Evolutionary conservation across 371 early-diverging fungal genomes (phyloP), one percentile per base, ranked within the genome.

Genomic region (Mortierella sp.): DNA sequence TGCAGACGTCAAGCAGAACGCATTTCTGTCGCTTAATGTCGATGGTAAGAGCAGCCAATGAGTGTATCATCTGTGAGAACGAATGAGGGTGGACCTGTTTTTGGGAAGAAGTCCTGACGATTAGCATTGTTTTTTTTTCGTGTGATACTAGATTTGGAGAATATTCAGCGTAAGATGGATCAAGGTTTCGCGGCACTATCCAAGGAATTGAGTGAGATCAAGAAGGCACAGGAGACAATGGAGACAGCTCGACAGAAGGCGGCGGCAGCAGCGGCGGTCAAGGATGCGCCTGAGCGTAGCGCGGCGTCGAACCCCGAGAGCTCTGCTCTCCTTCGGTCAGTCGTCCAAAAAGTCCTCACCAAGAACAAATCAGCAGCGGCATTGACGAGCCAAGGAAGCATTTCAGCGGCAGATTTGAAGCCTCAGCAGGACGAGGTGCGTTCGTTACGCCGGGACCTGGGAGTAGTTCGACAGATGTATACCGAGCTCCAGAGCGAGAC

Each of bases 1-100:
- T 27, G 63, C 75, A 7, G 95, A 96, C 72, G 93, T 96, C 12
- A 87, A 81, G 41, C 80, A 93, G 54, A 92, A 91, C 14, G 89
- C 94, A 8, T 91, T 95, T n/a, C 81, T 94, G 35, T 91, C 93
- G 7, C 87, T 96, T 12, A 91, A 93, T 78, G 89, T 94, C 29
- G 86, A 92, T 87, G 92, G 94, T 93, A 93, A 68, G 1, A 11
- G 11, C 2, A 68, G 24, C 3, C 6, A 38, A 24, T 8, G 8
- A 24, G 4, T 7, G 21, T 41, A 68, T 32, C 6, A 6, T 18
- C 16, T 51, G 16, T 10, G 56, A 3, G n/a, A 56, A 10, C 10
- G 21, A 21, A 38, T 8, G 6, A 41, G 38, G 2, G 24, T 35
- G 68, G 38, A 41, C 8, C 2, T 4, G 68, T 7, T 41, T 21